Percentiles rank a stretch among this genome's conserved stretches.
Conservation (phyloP, 31 red algal species). For the Odonthalia washingtoniensis region DNA sequence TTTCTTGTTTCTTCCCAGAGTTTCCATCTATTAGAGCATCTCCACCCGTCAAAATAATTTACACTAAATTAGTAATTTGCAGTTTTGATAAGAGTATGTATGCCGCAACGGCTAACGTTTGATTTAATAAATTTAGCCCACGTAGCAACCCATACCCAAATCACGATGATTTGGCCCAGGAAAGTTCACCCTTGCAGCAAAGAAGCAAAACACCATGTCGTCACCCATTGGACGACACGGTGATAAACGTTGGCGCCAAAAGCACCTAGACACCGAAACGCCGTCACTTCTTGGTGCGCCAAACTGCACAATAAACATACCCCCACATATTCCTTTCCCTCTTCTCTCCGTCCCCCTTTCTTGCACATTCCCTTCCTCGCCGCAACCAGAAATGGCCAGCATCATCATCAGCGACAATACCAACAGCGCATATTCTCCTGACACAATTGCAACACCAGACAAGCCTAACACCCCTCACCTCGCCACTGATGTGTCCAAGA, state of each 20-base stretch:
- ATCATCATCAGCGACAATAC: constrained; percentile 8
- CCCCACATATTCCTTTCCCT: not conserved
- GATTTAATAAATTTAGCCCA: not conserved
- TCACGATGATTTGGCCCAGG: too few species aligned
- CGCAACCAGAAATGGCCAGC: too few species aligned
- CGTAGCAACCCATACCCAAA: too few species aligned
- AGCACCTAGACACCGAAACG: not conserved
- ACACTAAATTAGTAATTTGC: not conserved
- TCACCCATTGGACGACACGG: not conserved
- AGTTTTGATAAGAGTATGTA: not conserved
- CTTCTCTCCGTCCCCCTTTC: not conserved
- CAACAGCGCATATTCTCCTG: not conserved
- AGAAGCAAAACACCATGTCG: constrained; percentile 3
- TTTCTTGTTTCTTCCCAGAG: too few species aligned
- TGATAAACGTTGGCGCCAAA: constrained; percentile 10
- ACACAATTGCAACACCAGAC: not conserved
- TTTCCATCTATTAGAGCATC: constrained; percentile 8
- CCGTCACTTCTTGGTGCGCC: not conserved
- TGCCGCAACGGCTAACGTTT: constrained; percentile 1
- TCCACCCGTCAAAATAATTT: not conserved
- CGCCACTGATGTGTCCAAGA: constrained; percentile 1
- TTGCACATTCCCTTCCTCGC: too few species aligned
- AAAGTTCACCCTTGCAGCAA: constrained; percentile 3
- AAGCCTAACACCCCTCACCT: not conserved
- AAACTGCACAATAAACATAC: constrained; percentile 5